Percentiles rank a stretch among this genome's conserved stretches.
These are phyloP conservation scores for Dictyostelium firmibasis DNA, from an alignment of 78 protist genomes.

Conservation along the genomic window DNA sequence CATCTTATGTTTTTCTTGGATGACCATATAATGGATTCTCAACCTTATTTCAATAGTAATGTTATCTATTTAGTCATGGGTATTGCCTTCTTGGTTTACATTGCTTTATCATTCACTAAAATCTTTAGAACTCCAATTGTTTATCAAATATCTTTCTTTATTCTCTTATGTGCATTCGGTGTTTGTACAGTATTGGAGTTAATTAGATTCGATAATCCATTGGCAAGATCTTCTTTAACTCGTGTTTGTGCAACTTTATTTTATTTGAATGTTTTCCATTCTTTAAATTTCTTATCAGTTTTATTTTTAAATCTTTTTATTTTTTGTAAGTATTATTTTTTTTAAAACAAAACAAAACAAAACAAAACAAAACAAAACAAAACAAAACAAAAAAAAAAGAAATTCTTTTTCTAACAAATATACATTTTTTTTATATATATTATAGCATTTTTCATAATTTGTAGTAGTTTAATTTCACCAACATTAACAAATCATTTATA, in stretches of 20 bases:
- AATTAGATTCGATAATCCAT: slow-evolving; percentile 57
- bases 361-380: no score
- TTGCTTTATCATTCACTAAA: slow-evolving; percentile 16
- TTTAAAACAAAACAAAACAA: not conserved
- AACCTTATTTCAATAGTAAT: not conserved
- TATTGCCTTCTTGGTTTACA: not conserved
- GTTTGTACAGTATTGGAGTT: slow-evolving; percentile 36
- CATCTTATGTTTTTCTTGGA: slow-evolving; percentile 45
- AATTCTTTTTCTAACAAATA: no score
- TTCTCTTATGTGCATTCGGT: slow-evolving; percentile 32
- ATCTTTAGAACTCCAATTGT: not conserved
- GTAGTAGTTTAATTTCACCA: slow-evolving; percentile 22
- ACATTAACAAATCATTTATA: slow-evolving; percentile 32
- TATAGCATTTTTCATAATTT: slow-evolving; percentile 46
- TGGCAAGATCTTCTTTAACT: slow-evolving; percentile 56
- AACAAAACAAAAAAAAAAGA: no score
- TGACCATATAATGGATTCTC: slow-evolving; percentile 29
- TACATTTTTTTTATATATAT: not conserved
- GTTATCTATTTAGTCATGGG: slow-evolving; percentile 39
- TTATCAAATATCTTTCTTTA: slow-evolving; percentile 27
- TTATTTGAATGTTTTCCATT: slow-evolving; percentile 65
- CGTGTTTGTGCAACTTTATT: slow-evolving; percentile 42
- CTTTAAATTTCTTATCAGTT: slow-evolving; percentile 18
- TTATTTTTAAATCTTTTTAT: slow-evolving; percentile 37
- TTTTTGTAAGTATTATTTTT: slow-evolving; percentile 27